A percentile compares a stretch with the other conserved stretches of the same genome.
Evolutionary conservation across 164 flowering plant genomes (phyloP).

Genomic region (Warburgia ugandensis): DNA sequence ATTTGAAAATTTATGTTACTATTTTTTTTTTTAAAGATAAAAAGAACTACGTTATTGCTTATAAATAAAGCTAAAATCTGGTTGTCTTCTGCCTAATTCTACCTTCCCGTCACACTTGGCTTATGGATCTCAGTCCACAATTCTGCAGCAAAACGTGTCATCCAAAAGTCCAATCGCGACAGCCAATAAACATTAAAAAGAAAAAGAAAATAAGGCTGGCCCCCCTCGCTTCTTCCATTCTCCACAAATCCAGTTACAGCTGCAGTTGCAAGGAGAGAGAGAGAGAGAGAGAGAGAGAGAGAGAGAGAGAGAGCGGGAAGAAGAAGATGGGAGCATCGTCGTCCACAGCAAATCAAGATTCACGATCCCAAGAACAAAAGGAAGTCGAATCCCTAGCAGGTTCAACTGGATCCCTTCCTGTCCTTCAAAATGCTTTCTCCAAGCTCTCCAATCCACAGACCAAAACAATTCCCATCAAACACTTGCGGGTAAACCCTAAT

Average conservation of each 20-base stretch:
- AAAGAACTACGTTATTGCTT: too few relatives aligned
- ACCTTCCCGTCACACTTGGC: too few relatives aligned
- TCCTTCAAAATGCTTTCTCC: constrained; percentile 61
- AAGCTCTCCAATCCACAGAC: constrained; percentile 52
- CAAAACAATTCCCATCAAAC: constrained; percentile 34
- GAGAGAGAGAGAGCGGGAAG: too few relatives aligned
- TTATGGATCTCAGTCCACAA: too few relatives aligned
- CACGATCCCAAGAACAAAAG: constrained; percentile 38
- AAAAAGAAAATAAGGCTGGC: not conserved
- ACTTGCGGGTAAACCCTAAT: constrained; percentile 44
- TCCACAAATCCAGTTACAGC: not conserved
- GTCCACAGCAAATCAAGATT: constrained; percentile 25
- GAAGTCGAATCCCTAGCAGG: constrained; percentile 60
- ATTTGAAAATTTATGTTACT: too few relatives aligned
- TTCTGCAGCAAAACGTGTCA: too few relatives aligned
- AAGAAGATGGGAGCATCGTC: constrained; percentile 63
- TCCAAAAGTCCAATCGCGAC: too few relatives aligned
- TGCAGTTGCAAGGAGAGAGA: not conserved
- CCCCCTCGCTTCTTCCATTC: not conserved
- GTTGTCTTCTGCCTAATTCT: too few relatives aligned
- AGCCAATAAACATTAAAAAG: too few relatives aligned
- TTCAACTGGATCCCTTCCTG: constrained; percentile 64
- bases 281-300: constrained; percentile 2
- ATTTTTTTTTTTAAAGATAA: too few relatives aligned
- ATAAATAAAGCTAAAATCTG: too few relatives aligned